Evolutionary conservation across 2,329 filamentous ascomycete genomes (phyloP), one percentile per base, ranked within the genome.

Genomic region (Rhynchosporium graminicola): DNA sequence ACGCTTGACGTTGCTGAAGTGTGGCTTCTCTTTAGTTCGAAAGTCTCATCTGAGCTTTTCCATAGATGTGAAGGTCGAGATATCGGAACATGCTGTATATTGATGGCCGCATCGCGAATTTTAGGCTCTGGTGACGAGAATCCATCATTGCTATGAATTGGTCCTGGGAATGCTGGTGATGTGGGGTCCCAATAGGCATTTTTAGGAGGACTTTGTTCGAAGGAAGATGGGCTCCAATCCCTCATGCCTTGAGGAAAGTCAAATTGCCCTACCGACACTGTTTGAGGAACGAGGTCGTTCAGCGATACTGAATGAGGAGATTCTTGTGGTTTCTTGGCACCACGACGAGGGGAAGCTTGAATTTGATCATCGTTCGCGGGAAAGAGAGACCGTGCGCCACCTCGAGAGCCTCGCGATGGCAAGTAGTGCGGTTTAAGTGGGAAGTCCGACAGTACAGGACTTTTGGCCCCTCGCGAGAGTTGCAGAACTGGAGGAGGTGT

Each of bases 1-100:
- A 68, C 59, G 31, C 65, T 68, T 29, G 65, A 68, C 2, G 63
- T 66, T 2, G 60, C 64, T 20, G 63, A 45, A 40, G 60, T 67
- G 38, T 63, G 38, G 5, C 20, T 42, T 10, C 51, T 47, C n/a
- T n/a, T 50, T 29, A n/a, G 20, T 31, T 54, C 15, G 40, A 12
- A 36, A 29, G 12, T 48, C 40, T 26, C 47, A 15, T 15, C 10
- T 8, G 54, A 48, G 20, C 8, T 38, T 10, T 48, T 36, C 26
- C 40, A 8, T n/a, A n/a, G 28, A 26, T 59, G 47, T n/a, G 59
- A 6, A 36, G 61, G 48, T 38, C 31, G 60, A 43, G 47, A 42
- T 12, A 64, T 42, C 5, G 62, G 62, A 15, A 62, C 62, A 3
- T 57, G 45, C 26, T 64, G 59, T 29, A 56, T 57, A 48, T 42